Base-by-base conservation (phyloP, 2,329 filamentous ascomycete species). In the Aureobasidium uvarum region DNA sequence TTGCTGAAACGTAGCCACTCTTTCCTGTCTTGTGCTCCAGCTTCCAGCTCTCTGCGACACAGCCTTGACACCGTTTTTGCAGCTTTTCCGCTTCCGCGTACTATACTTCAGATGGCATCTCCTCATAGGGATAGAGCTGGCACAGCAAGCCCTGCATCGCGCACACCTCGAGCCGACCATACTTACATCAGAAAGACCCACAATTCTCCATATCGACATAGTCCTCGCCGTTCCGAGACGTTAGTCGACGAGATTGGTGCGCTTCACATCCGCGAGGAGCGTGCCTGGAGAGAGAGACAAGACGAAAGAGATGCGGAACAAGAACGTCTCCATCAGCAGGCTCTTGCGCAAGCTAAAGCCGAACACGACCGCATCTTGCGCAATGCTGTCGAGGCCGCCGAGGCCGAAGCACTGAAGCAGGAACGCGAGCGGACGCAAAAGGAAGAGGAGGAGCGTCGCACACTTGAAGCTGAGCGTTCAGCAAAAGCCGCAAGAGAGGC, bases 311-410 rank as follows among this genome's bases (percentile, higher is more conserved):
- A 85, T 38, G 82, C 84, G 41, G 86, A 90, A 68, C 84, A 83
- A 39, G 86, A 88, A 72, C 79, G 84, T 58, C 81, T 80, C 64
- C 88, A 91, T 72, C 82, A 83, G 66, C 84, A 86, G 70, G 88
- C 89, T 16, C 82, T 94, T 18, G 84, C 84, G 52, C 83, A 84
- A 54, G 88, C 88, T 4, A 85, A 85, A 56, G 81, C 81, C 16
- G 84, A 89, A 71, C 90, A 92, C 74, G 84, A 89, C 43, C 82
- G 84, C 33, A 83, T 94, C 13, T 82, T 81, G 52, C 77, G 80
- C 62, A 80, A 81, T 58, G 85, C 85, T 3, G 81, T 85, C 71
- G 78, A 81, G 23, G 82, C 81, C 20, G 70, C 84, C n/a, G 76
- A 83, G 46, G 77, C 79, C n/a, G 76, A 84, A 66, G 73, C 78